Base-by-base conservation (phyloP, 148 eudicot species). In the Tetragonia tetragonoides region DNA sequence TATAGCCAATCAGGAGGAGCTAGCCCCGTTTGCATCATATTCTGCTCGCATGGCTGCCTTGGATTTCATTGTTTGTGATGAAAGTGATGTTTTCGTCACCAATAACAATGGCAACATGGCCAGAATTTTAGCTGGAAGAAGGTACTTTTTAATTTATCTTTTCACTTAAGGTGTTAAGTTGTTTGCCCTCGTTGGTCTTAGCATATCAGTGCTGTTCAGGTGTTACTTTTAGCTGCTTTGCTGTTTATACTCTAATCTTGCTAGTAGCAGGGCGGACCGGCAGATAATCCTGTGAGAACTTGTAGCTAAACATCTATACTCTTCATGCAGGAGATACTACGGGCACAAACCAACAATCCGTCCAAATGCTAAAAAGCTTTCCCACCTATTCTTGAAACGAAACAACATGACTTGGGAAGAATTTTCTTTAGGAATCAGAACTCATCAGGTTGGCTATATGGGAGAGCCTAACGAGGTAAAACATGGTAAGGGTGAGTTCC, bases 41-140 rank as follows among this genome's bases (percentile, higher is more conserved):
- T 91, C 97, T 18, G 89, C 98, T 69, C 90, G 94, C 69, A 87
- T 93, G 97, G 98, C 98, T 70, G 98, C 98, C 51, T 80, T 93
- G 57, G 98, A 93, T 79, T 91, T 87, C 84, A 87, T 90, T 53
- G 97, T 93, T 77, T 91, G 90, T 67, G 98, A 93, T 57, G 89
- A 89, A 69, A 91, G 97, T 57, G 93, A 91, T 79, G 94, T 93
- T 79, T 91, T 93, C 73, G 89, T 90, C 83, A 84, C 97, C 44
- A 93, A 93, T 81, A 93, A 93, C 78, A 93, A 93, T 67, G 98
- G 98, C 28, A 93, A 93, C 83, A 93, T 93, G 98, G 98, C 97
- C 49, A 90, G 82, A 79, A 93, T 93, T 54, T 80, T 93, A 46
- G 94, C 98, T 24, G 98, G 98, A 81, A 84, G 93, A 88, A 93